Evolutionary conservation across 768 basidiomycete species (phyloP).

Genomic region (Rhodotorula diobovata): DNA sequence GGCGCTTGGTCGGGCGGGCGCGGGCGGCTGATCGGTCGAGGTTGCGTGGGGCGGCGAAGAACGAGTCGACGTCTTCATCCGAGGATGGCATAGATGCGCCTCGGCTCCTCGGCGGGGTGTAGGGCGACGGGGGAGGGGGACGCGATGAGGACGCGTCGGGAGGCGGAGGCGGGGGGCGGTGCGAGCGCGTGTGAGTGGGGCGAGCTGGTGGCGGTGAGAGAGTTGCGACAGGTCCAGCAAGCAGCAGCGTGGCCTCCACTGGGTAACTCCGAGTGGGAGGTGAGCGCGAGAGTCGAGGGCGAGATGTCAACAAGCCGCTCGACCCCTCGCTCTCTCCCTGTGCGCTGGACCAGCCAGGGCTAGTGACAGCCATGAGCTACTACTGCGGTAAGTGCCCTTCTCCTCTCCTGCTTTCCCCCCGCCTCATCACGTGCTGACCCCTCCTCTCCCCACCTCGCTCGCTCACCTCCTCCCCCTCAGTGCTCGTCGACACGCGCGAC

Average conservation of each 20-base stretch:
- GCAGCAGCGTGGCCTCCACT: neutral
- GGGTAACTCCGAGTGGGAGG: neutral
- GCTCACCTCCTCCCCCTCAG: slow-evolving; percentile 5
- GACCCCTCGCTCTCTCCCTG: neutral
- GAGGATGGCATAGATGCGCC: slow-evolving; percentile 7
- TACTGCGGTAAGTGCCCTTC: slow-evolving; percentile 44
- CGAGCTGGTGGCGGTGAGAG: neutral
- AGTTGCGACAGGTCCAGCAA: neutral
- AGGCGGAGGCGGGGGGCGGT: no score
- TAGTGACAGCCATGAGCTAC: slow-evolving; percentile 46
- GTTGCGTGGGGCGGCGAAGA: slow-evolving; percentile 1
- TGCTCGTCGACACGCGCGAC: slow-evolving; percentile 51
- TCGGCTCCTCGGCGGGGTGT: no score
- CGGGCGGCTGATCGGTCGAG: neutral
- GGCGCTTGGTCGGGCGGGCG: neutral
- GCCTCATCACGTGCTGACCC: neutral
- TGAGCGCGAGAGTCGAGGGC: no score
- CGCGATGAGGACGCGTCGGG: neutral
- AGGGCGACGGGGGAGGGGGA: neutral
- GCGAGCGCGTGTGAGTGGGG: no score
- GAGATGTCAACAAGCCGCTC: neutral
- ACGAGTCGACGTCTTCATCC: neutral
- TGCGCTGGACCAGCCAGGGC: neutral
- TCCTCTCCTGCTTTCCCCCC: neutral
- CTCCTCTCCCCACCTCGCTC: neutral